phyloP scores from a whole-genome alignment of 2,329 filamentous ascomycete genomes.

The Sarocladiaceae sp. region DNA sequence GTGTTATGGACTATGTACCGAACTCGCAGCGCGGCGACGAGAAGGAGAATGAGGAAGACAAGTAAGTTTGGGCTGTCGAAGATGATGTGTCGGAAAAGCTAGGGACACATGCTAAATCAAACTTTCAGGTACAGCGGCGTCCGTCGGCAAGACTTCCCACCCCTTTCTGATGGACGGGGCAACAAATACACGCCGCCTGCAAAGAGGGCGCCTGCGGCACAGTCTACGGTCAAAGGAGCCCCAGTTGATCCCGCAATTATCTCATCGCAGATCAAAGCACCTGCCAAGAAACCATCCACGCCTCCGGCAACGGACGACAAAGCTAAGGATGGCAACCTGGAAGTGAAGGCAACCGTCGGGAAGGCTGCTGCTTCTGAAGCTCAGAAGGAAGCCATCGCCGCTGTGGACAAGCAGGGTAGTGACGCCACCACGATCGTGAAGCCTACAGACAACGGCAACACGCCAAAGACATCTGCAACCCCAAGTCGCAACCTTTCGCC shows the following conservation, averaged over 20 bases:
- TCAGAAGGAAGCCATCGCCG: conserved; percentile 5
- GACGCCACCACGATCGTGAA: conserved; percentile 3
- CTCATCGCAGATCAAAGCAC: conserved; percentile 64
- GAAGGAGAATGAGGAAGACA: conserved; percentile 84
- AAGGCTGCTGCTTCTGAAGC: conserved; percentile 5
- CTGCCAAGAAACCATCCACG: conserved; percentile 30
- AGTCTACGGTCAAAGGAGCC: conserved; percentile 67
- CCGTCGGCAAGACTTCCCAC: conserved; percentile 65
- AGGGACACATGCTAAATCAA: conserved; percentile 18
- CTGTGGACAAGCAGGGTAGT: conserved; percentile 11
- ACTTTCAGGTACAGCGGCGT: conserved; percentile 78
- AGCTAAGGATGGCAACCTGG: too few relatives aligned
- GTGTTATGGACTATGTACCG: conserved; percentile 61
- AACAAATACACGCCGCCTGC: conserved; percentile 89
- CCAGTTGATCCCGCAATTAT: conserved; percentile 87
- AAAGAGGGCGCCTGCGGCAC: conserved; percentile 68
- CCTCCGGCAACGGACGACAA: conserved; percentile 15
- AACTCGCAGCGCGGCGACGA: conserved; percentile 52
- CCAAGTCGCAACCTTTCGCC: conserved; percentile 35
- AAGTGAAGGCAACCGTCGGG: too few relatives aligned
- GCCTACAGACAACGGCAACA: conserved; percentile 13
- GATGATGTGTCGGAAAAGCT: too few relatives aligned
- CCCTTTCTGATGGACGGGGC: conserved; percentile 46
- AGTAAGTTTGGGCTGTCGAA: conserved; percentile 45
- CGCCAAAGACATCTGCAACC: conserved; percentile 28